These are phyloP conservation scores for Flaveria robusta DNA, from an alignment of 129 eudicot species.

Conservation along the genomic window DNA sequence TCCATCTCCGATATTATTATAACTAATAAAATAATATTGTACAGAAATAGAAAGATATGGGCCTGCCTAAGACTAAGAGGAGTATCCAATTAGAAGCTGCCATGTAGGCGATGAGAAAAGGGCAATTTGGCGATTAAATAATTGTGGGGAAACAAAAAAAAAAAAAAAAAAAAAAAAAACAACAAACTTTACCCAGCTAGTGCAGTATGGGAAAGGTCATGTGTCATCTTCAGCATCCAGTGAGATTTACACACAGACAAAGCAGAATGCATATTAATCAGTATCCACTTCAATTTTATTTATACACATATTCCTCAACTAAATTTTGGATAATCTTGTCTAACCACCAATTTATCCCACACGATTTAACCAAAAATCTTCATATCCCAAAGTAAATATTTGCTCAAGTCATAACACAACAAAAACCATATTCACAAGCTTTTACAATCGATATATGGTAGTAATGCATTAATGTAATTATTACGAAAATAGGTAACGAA, in stretches of 20 bases:
- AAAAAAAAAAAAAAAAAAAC: conserved; percentile 26
- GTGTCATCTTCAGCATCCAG: conserved; percentile 38
- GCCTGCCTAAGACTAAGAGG: background rate
- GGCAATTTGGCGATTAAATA: conserved; percentile 22
- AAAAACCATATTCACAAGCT: too few species aligned
- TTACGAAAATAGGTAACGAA: too few species aligned
- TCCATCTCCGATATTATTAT: too few species aligned
- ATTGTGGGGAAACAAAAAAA: background rate
- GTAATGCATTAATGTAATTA: too few species aligned
- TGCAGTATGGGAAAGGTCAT: conserved; percentile 41
- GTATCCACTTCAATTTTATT: background rate
- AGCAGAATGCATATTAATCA: conserved; percentile 19
- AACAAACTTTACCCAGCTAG: conserved; percentile 36
- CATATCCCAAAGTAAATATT: too few species aligned
- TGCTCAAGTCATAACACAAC: too few species aligned
- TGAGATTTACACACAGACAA: conserved; percentile 27
- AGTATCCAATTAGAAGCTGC: conserved; percentile 18
- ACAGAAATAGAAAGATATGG: too few species aligned
- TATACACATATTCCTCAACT: too few species aligned
- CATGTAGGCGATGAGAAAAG: conserved; percentile 18
- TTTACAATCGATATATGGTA: too few species aligned
- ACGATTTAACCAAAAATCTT: too few species aligned
- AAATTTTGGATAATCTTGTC: background rate
- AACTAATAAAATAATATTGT: too few species aligned
- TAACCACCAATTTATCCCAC: background rate